These are phyloP conservation scores for Symbiodinium natans DNA, from an alignment of 73 alveolate genomes.

Conservation along the genomic window DNA sequence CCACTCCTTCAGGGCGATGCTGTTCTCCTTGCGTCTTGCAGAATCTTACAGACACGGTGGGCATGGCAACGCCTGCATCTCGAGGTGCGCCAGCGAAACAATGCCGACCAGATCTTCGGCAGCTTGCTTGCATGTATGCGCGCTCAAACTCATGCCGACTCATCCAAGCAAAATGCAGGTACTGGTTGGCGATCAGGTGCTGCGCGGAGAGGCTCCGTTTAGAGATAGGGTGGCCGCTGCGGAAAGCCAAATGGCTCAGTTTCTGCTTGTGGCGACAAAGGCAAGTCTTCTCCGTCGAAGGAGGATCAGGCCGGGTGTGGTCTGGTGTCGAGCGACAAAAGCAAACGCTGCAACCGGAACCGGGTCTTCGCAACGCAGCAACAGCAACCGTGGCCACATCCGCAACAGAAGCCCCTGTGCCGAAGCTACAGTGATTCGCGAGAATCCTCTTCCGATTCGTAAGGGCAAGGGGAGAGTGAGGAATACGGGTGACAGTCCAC, in stretches of 20 bases:
- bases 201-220: slow-evolving; percentile 52
- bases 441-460: too few species aligned
- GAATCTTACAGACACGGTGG: too few species aligned
- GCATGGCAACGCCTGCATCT: neutral
- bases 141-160: neutral
- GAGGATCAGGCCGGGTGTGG: slow-evolving; percentile 41
- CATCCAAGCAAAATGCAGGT: neutral
- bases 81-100: slow-evolving; percentile 83
- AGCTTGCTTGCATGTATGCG: neutral
- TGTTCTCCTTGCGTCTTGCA: too few species aligned
- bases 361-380: neutral
- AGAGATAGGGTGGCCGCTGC: neutral
- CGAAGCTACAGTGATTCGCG: too few species aligned
- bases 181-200: slow-evolving; percentile 77
- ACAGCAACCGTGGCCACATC: too few species aligned
- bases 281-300: slow-evolving; percentile 35
- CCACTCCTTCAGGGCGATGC: too few species aligned
- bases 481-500: too few species aligned
- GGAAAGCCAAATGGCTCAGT: neutral
- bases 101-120: slow-evolving; percentile 82
- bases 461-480: too few species aligned
- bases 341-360: neutral
- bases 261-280: slow-evolving; percentile 11
- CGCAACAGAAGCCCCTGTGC: too few species aligned
- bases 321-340: neutral